Evolutionary conservation across 1,139 yeast genomes (phyloP), one percentile per base, ranked within the genome.

Genomic region (Candida sp.): DNA sequence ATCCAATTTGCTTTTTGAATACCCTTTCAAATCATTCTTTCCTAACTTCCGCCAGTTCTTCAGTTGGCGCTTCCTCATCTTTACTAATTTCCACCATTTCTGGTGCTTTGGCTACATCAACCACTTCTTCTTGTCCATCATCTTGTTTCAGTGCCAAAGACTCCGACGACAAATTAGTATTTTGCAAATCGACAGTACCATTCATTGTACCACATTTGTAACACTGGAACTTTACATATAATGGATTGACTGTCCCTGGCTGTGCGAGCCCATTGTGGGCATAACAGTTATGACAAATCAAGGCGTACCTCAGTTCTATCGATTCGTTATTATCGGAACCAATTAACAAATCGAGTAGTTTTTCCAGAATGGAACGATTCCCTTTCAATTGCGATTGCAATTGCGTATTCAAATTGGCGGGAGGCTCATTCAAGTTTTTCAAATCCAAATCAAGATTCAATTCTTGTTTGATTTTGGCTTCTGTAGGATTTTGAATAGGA

Each of bases 201-300:
- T 86, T 85, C 52, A 77, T 49, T 15, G 56, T 54, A 1, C 88
- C 89, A 65, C 98, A 91, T 30, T 70, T 66, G 8, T 93, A 89
- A 62, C 98, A 91, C 5, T 73, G 63, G 57, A 84, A 91, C 45
- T 66, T 66, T 6, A 89, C 81, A 19, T 68, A 63, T 4, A 60
- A 60, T 0, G 95, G 88, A 21, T 69, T 58, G 43, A 68, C 66
- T 19, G 68, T 60, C 39, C 87, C 85, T 1, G 89, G 91, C 4
- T 90, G 88, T 0, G 96, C 96, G 43, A 88, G 70, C 1, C 96
- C 96, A 56, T 88, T 88, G 61, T 88, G 96, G 23, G 73, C 68
- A 38, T 64, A 70, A 56, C 96, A 88, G 15, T 73, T 67, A 23
- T 58, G 52, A 58, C 96, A 88, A 19, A 88, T 85, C 52, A 88